phyloP scores from a whole-genome alignment of 2,329 filamentous ascomycete genomes.

The Alternaria tenuissima region DNA sequence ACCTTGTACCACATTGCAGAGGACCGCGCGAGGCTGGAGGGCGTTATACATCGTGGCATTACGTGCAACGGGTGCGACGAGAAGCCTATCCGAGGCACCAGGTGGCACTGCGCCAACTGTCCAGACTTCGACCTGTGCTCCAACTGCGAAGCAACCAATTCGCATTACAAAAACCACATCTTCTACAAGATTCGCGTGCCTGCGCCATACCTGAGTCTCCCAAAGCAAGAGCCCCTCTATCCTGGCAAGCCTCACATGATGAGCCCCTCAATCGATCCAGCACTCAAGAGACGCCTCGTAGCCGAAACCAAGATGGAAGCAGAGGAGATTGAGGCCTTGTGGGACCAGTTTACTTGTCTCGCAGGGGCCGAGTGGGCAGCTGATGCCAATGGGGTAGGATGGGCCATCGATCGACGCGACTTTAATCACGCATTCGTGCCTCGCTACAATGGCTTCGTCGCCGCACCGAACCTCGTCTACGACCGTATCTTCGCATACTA shows the following conservation, averaged over 20 bases:
- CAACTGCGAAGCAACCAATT: slow-evolving; percentile 78
- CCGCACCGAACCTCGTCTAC: slow-evolving; percentile 87
- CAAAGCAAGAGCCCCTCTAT: slow-evolving; percentile 65
- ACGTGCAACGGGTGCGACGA: slow-evolving; percentile 89
- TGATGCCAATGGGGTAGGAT: slow-evolving; percentile 77
- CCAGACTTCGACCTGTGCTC: slow-evolving; percentile 96
- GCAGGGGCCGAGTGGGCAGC: slow-evolving; percentile 84
- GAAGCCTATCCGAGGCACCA: slow-evolving; percentile 87
- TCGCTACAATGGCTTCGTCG: slow-evolving; percentile 78
- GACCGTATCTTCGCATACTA: slow-evolving; percentile 98
- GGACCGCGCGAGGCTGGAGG: slow-evolving; percentile 80
- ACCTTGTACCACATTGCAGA: slow-evolving; percentile 92
- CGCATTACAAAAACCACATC: slow-evolving; percentile 88
- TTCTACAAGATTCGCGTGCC: slow-evolving; percentile 97
- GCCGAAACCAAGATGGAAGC: slow-evolving; percentile 68
- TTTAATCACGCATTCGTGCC: slow-evolving; percentile 92
- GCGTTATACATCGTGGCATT: slow-evolving; percentile 88
- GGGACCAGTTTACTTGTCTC: slow-evolving; percentile 96
- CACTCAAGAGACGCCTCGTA: slow-evolving; percentile 69
- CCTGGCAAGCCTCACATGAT: slow-evolving; percentile 75
- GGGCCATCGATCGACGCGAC: slow-evolving; percentile 90
- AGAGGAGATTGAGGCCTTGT: slow-evolving; percentile 88
- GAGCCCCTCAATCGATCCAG: slow-evolving; percentile 70
- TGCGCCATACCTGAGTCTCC: slow-evolving; percentile 79
- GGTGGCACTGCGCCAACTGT: slow-evolving; percentile 95